Evolutionary conservation across 2,329 filamentous ascomycete genomes (phyloP).

Genomic region (Calonectria pauciramosa): DNA sequence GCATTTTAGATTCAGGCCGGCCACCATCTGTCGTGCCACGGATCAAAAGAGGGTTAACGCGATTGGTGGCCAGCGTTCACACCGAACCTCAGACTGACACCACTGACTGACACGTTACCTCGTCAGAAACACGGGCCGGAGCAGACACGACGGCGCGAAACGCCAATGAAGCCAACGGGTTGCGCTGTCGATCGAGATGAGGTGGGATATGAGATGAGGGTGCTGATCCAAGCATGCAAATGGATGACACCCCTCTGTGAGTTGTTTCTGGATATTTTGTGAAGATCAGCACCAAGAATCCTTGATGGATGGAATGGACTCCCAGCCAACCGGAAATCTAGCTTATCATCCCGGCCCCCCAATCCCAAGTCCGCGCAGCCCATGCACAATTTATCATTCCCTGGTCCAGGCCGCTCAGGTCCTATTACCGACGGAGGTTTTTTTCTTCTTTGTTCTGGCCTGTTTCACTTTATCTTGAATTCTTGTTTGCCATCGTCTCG

Average conservation of each 20-base stretch:
- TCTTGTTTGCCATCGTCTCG: neutral
- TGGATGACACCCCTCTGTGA: neutral
- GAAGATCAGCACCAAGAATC: slow-evolving; percentile 14
- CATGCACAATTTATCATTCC: slow-evolving; percentile 12
- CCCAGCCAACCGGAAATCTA: slow-evolving; percentile 27
- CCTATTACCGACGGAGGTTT: neutral
- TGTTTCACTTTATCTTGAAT: neutral
- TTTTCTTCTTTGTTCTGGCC: neutral
- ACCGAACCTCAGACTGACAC: slow-evolving; percentile 24
- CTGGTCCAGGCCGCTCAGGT: neutral
- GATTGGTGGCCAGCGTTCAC: slow-evolving; percentile 27
- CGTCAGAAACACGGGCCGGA: slow-evolving; percentile 11
- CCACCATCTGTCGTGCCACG: slow-evolving; percentile 16
- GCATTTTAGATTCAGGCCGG: slow-evolving; percentile 23
- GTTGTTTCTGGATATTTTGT: slow-evolving; percentile 6
- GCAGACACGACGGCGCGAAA: slow-evolving; percentile 9
- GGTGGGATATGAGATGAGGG: slow-evolving; percentile 5
- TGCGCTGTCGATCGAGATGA: slow-evolving; percentile 19
- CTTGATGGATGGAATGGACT: slow-evolving; percentile 20
- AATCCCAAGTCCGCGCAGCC: slow-evolving; percentile 8
- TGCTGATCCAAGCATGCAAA: neutral
- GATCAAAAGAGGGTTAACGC: slow-evolving; percentile 19
- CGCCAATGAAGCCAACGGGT: slow-evolving; percentile 22
- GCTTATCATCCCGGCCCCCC: slow-evolving; percentile 19
- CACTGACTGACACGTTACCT: slow-evolving; percentile 29